These are phyloP conservation scores for Hyphodiscus hymeniophilus DNA, from an alignment of 495 filamentous ascomycete species.

Conservation along the genomic window DNA sequence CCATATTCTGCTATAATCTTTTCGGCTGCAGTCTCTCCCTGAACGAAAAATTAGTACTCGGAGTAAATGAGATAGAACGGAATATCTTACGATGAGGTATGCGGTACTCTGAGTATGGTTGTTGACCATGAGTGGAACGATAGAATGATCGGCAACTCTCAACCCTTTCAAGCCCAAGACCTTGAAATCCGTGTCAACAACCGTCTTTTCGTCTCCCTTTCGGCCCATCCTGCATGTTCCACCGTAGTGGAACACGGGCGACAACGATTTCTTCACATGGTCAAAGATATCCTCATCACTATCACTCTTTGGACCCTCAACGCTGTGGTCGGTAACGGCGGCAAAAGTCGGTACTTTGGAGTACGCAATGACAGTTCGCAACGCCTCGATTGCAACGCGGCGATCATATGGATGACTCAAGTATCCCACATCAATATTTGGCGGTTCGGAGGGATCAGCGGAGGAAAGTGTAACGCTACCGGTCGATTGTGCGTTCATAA, in stretches of 20 bases:
- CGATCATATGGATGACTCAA: constrained; percentile 49
- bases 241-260: constrained; percentile 46
- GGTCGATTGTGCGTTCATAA: constrained; percentile 2
- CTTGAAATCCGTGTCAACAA: constrained; percentile 47
- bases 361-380: constrained; percentile 38
- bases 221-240: constrained; percentile 57
- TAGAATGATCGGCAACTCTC: constrained; percentile 58
- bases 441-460: constrained; percentile 42
- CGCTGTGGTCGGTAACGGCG: constrained; percentile 33
- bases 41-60: too few relatives aligned
- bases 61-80: too few relatives aligned
- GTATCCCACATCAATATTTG: constrained; percentile 49
- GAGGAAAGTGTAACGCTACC: constrained; percentile 50
- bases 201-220: constrained; percentile 35
- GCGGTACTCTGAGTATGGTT: constrained; percentile 8
- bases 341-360: constrained; percentile 35
- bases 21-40: neutral
- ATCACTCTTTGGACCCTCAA: constrained; percentile 37
- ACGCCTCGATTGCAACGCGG: constrained; percentile 43
- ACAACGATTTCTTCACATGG: constrained; percentile 32
- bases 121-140: constrained; percentile 46
- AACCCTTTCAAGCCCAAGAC: constrained; percentile 47
- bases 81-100: constrained; percentile 2
- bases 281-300: constrained; percentile 50
- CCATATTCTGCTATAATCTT: neutral